Evolutionary conservation across 2,329 filamentous ascomycete genomes (phyloP), one percentile per base, ranked within the genome.

Genomic region (Celoporthe dispersa): DNA sequence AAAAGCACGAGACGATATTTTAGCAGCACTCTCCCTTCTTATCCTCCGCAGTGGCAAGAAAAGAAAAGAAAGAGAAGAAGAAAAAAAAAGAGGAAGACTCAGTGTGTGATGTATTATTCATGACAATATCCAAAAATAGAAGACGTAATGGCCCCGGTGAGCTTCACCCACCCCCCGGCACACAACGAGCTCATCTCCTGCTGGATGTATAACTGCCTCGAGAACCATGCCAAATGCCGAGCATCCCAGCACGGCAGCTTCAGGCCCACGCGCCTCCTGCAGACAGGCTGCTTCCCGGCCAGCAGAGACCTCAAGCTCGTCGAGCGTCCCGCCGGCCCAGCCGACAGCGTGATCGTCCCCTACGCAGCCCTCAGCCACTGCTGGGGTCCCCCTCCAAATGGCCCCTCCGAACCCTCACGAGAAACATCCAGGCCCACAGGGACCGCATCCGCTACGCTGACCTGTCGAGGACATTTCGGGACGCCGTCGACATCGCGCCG

Each of bases 391-490:
- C 64, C 1, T 63, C 37, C 1, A 51, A 67, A 44, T 57, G 66
- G 8, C 71, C 71, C 31, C 39, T 73, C 3, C 39, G 16, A 9
- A 71, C 71, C 1, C 63, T 65, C 0, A 2, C 16, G 28, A 60
- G 11, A 2, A 73, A 64, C 1, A 41, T 69, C 8, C n/a, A n/a
- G 7, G 28, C 3, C 8, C 63, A 68, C 60, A 63, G 25, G 57
- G 1, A 44, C n/a, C 62, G 64, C 6, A 69, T 73, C 14, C 12
- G 55, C 22, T 69, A 66, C 35, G 41, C 22, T 4, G 28, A 1
- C 3, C 70, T 74, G 2, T 73, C 71, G 1, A 60, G 48, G 22
- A 75, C 70, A 0, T 73, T 74, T 53, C 71, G 59, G 9, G 74
- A 75, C 64, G 72, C 74, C 2, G 57, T 74, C 1, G 41, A n/a